phyloP scores from a whole-genome alignment of 306 rosid genomes.

The Pueraria montana region DNA sequence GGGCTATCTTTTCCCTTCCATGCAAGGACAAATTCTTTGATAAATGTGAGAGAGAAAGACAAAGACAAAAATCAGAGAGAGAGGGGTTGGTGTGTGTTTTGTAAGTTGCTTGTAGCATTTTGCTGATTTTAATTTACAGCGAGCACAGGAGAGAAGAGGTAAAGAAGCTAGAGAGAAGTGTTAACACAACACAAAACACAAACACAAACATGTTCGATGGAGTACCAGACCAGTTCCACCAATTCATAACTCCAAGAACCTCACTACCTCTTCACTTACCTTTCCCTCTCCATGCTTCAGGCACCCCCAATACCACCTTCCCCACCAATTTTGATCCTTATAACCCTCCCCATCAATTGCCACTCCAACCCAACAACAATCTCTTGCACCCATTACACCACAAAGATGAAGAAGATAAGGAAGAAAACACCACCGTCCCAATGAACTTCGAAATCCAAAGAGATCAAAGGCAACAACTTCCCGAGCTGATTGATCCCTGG shows the following conservation, averaged over 20 bases:
- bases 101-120: constrained; percentile 64
- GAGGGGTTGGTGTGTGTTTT: constrained; percentile 33
- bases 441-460: constrained; percentile 54
- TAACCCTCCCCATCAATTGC: constrained; percentile 42
- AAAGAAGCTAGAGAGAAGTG: constrained; percentile 46
- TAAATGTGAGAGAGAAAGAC: constrained; percentile 67
- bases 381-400: constrained; percentile 64
- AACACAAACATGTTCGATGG: constrained; percentile 83
- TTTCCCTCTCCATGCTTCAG: constrained; percentile 64
- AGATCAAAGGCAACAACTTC: constrained; percentile 47
- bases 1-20: constrained; percentile 66
- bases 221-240: constrained; percentile 90
- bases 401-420: constrained; percentile 43
- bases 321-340: constrained; percentile 52
- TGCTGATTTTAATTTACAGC: constrained; percentile 60
- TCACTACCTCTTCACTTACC: constrained; percentile 69
- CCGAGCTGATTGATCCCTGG: constrained; percentile 63
- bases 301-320: constrained; percentile 17
- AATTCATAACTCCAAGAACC: constrained; percentile 76
- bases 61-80: constrained; percentile 35
- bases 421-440: constrained; percentile 35
- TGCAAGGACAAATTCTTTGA: constrained; percentile 77
- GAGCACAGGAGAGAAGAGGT: constrained; percentile 43
- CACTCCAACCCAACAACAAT: constrained; percentile 51
- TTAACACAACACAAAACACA: not conserved